These are phyloP conservation scores for Tylopilus plumbeoviolaceoides DNA, from an alignment of 768 basidiomycete species.

Conservation along the genomic window DNA sequence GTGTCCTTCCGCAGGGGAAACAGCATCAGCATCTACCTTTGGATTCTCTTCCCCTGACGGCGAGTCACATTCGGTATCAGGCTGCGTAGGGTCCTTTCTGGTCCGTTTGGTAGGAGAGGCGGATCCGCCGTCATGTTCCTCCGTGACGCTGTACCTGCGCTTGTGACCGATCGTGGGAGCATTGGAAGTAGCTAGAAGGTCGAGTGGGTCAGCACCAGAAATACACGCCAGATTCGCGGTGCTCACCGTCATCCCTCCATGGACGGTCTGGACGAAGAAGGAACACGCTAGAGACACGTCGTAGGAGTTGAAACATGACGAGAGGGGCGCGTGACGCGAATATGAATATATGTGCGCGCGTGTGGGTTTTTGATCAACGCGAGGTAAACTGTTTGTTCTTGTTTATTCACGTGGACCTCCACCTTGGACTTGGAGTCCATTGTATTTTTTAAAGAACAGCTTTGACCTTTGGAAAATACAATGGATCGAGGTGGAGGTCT, in stretches of 20 bases:
- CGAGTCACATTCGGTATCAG: slow-evolving; percentile 26
- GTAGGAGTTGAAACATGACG: slow-evolving; percentile 61
- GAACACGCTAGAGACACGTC: slow-evolving; percentile 66
- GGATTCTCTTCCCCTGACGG: slow-evolving; percentile 14
- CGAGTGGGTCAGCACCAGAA: slow-evolving; percentile 12
- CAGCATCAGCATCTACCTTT: neutral
- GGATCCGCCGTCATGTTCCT: slow-evolving; percentile 35
- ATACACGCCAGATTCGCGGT: slow-evolving; percentile 8
- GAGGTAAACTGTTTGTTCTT: slow-evolving; percentile 20
- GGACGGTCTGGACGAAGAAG: slow-evolving; percentile 70
- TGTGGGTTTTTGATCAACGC: neutral
- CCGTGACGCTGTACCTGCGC: slow-evolving; percentile 53
- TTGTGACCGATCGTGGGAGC: slow-evolving; percentile 67
- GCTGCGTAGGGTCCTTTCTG: slow-evolving; percentile 20
- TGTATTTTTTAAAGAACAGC: too few species aligned
- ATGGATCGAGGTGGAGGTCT: too few species aligned
- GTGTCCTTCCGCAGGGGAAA: slow-evolving; percentile 31
- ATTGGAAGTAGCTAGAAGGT: slow-evolving; percentile 59
- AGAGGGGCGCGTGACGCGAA: slow-evolving; percentile 2
- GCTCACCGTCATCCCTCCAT: slow-evolving; percentile 74
- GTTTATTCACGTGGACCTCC: slow-evolving; percentile 15
- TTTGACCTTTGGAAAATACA: too few species aligned
- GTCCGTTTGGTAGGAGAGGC: slow-evolving; percentile 33
- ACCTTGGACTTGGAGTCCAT: too few species aligned
- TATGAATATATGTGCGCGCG: slow-evolving; percentile 5